Conservation (phyloP, 2,329 filamentous ascomycete species). For the Harringtonia lauricola region DNA sequence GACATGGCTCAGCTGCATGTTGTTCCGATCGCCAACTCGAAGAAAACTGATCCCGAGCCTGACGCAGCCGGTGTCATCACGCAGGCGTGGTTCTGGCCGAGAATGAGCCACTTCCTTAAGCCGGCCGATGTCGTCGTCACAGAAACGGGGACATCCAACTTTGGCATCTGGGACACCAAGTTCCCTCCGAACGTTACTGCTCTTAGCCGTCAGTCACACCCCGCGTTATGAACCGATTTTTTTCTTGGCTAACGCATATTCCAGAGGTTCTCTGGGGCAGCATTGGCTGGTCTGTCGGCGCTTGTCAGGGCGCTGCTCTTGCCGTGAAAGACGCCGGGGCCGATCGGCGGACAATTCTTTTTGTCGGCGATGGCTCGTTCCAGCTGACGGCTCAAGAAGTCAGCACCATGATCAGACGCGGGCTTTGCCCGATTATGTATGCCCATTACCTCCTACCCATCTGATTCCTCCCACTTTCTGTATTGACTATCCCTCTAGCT, state of each 20-base stretch:
- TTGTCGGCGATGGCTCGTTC: slow-evolving; percentile 82
- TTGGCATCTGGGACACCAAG: slow-evolving; percentile 76
- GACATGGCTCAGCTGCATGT: slow-evolving; percentile 47
- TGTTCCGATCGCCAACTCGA: slow-evolving; percentile 34
- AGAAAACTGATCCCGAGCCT: too few relatives aligned
- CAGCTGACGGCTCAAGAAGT: slow-evolving; percentile 79
- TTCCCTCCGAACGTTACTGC: slow-evolving; percentile 64
- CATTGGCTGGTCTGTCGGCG: slow-evolving; percentile 50
- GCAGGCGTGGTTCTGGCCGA: slow-evolving; percentile 13
- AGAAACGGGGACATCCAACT: slow-evolving; percentile 80
- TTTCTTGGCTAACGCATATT: not conserved
- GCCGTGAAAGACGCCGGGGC: slow-evolving; percentile 46
- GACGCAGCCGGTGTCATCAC: slow-evolving; percentile 10
- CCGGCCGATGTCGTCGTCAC: slow-evolving; percentile 70
- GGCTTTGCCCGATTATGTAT: slow-evolving; percentile 66
- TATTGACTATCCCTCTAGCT: slow-evolving; percentile 29
- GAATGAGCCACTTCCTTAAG: slow-evolving; percentile 12
- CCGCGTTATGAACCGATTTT: too few relatives aligned
- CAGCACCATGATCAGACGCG: slow-evolving; percentile 69
- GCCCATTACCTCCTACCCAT: slow-evolving; percentile 13
- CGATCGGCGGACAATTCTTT: slow-evolving; percentile 60
- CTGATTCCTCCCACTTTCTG: too few relatives aligned
- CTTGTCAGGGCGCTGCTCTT: slow-evolving; percentile 54
- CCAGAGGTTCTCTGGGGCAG: slow-evolving; percentile 47
- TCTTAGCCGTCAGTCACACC: slow-evolving; percentile 36